phyloP scores from a whole-genome alignment of 805 yeast genomes.

The Saccharomycopsis vini region DNA sequence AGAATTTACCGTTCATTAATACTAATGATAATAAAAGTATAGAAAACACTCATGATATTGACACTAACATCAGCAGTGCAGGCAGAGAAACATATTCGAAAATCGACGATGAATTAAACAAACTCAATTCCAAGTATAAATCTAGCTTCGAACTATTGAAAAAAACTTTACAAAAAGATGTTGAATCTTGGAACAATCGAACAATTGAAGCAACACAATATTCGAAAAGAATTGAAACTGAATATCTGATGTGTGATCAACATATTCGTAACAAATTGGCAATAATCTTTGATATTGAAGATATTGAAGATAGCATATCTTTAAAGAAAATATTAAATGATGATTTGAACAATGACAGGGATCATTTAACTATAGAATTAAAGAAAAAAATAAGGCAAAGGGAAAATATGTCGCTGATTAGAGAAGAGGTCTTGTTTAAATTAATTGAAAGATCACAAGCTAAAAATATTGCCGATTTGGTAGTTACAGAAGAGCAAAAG shows the following conservation, averaged over 20 bases:
- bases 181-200: background rate
- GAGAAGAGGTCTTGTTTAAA: slow-evolving; percentile 8
- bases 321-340: slow-evolving; percentile 7
- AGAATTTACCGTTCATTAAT: too few relatives aligned
- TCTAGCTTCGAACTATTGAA: too few relatives aligned
- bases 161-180: background rate
- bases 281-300: slow-evolving; percentile 24
- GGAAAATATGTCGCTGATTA: slow-evolving; percentile 19
- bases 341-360: background rate
- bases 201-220: slow-evolving; percentile 2
- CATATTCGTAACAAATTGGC: slow-evolving; percentile 1
- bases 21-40: too few relatives aligned
- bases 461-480: slow-evolving; percentile 27
- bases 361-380: slow-evolving; percentile 21
- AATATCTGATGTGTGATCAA: background rate
- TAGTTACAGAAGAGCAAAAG: slow-evolving; percentile 23
- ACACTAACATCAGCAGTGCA: too few relatives aligned
- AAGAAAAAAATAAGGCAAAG: slow-evolving; percentile 16
- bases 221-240: background rate
- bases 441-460: slow-evolving; percentile 28
- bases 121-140: too few relatives aligned
- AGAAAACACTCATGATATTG: too few relatives aligned
- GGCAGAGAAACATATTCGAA: too few relatives aligned
- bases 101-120: too few relatives aligned
- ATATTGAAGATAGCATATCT: slow-evolving; percentile 26